Evolutionary conservation across 345 rosid species (phyloP).

Genomic region (Citrus cavaleriei): DNA sequence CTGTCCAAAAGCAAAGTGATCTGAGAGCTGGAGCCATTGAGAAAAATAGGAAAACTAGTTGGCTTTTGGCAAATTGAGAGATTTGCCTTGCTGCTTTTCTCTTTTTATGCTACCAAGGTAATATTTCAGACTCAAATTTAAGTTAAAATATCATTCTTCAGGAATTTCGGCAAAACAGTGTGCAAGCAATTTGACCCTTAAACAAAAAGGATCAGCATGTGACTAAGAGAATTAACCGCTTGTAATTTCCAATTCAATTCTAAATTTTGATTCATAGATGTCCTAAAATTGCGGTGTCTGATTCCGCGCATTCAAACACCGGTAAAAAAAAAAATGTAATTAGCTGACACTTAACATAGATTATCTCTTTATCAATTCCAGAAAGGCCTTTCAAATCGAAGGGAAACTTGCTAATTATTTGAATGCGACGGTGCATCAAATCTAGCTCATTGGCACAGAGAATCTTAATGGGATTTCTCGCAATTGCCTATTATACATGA

Average conservation of each 20-base stretch:
- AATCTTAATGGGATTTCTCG: no score
- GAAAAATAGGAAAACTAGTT: not conserved
- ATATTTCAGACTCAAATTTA: not conserved
- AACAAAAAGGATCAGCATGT: not conserved
- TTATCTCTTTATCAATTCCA: no score
- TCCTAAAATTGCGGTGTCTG: no score
- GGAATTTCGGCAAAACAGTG: not conserved
- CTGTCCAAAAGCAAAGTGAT: not conserved
- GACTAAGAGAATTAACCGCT: not conserved
- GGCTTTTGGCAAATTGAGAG: not conserved
- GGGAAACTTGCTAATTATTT: no score
- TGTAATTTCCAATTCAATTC: not conserved
- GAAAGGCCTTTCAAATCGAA: no score
- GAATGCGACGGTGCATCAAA: no score
- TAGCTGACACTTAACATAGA: no score
- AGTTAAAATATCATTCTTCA: not conserved
- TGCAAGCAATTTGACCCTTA: not conserved
- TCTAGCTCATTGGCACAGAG: no score
- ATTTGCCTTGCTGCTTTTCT: not conserved
- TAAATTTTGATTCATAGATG: not conserved
- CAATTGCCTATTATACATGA: no score
- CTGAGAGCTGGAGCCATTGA: constrained; percentile 15
- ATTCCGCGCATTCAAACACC: no score
- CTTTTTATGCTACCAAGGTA: not conserved
- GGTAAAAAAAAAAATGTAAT: no score